Evolutionary conservation across 768 basidiomycete genomes (phyloP), one percentile per base, ranked within the genome.

Genomic region (Hebeloma cylindrosporum): DNA sequence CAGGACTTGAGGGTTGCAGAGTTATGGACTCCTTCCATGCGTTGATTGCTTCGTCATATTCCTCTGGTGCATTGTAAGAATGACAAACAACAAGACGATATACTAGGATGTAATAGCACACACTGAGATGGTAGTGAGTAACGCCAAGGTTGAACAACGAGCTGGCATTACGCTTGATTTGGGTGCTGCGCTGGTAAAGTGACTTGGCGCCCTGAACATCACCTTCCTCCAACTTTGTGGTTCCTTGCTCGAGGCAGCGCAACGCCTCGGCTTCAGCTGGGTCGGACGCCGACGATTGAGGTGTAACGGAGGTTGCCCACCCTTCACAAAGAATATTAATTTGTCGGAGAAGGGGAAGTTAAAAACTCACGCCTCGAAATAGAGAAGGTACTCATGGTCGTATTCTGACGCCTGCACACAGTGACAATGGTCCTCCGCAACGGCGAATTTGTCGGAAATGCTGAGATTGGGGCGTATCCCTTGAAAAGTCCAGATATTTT

Each of bases 61-160:
- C 87, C 79, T 92, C 90, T 93, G 57, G 18, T 34, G 25, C 43
- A 47, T 55, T 45, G 47, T 29, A n/a, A n/a, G 7, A 21, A 29
- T 26, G 22, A 27, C 7, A 32, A 18, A 10, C 17, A n/a, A n/a
- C n/a, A n/a, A n/a, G n/a, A n/a, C n/a, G n/a, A n/a, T n/a, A n/a
- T n/a, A n/a, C n/a, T 23, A 30, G 8, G 13, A 48, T 5, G 17
- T 8, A 30, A 16, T 27, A 20, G 18, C 41, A 73, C 82, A 46
- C 61, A 92, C 89, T 91, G 36, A 92, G 77, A 63, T 93, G 90
- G 62, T 92, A 93, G 59, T 89, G 83, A 3, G 91, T 90, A 22
- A 93, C 91, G 31, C 91, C 90, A 10, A 92, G 75, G 61, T 93
- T 93, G 67, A 92, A 93, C 28, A 93, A 74, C 9, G 86, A 83